phyloP scores from a whole-genome alignment of 2,329 filamentous ascomycete genomes.

The Aureobasidium sp. region DNA sequence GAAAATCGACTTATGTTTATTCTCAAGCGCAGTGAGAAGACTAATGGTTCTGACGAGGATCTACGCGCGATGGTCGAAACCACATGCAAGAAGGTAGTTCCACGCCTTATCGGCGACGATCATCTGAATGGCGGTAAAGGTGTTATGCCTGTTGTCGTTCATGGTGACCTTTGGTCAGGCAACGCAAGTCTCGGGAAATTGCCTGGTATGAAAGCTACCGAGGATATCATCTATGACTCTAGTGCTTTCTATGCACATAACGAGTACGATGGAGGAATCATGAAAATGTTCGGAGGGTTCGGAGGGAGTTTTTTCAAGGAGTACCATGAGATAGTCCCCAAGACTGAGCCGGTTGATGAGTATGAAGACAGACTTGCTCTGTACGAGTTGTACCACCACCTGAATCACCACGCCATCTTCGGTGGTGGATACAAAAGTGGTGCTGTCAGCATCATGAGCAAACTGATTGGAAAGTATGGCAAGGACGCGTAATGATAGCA shows the following conservation, averaged over 20 bases:
- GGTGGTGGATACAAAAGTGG: slow-evolving; percentile 70
- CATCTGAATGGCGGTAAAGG: slow-evolving; percentile 55
- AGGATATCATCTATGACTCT: slow-evolving; percentile 78
- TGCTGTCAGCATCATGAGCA: slow-evolving; percentile 73
- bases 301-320: slow-evolving; percentile 63
- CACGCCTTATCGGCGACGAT: slow-evolving; percentile 63
- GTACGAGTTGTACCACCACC: slow-evolving; percentile 82
- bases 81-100: slow-evolving; percentile 61
- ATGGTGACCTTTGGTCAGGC: slow-evolving; percentile 91
- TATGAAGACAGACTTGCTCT: slow-evolving; percentile 75
- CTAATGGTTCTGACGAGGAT: slow-evolving; percentile 59
- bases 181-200: slow-evolving; percentile 67
- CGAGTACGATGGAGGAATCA: slow-evolving; percentile 89
- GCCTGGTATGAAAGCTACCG: slow-evolving; percentile 45
- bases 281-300: slow-evolving; percentile 95
- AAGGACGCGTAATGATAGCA: neutral
- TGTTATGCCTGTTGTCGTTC: slow-evolving; percentile 71
- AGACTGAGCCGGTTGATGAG: slow-evolving; percentile 71
- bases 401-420: slow-evolving; percentile 85
- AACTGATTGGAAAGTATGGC: slow-evolving; percentile 64
- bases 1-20: slow-evolving; percentile 66
- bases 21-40: slow-evolving; percentile 48
- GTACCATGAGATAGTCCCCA: slow-evolving; percentile 69
- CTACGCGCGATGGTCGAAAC: slow-evolving; percentile 58
- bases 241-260: slow-evolving; percentile 76